Evolutionary conservation across 495 filamentous ascomycete genomes (phyloP).

Genomic region (Podospora bellae-mahoneyi): DNA sequence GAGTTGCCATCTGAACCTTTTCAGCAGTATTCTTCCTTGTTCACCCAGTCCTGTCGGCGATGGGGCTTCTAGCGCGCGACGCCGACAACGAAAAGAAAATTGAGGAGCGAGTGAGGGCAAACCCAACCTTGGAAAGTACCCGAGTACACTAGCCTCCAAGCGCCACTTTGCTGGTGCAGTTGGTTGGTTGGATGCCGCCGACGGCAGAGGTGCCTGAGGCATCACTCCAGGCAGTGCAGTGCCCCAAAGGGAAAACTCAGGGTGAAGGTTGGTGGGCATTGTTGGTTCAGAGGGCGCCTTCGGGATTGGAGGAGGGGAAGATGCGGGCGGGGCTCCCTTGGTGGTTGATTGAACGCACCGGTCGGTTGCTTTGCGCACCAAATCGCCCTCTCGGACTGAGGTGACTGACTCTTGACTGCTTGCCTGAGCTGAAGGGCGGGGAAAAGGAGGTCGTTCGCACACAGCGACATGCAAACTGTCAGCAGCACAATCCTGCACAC

Average conservation of each 20-base stretch:
- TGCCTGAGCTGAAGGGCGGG: not conserved
- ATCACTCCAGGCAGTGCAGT: not conserved
- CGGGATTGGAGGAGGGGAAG: conserved; percentile 8
- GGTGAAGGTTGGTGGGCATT: not conserved
- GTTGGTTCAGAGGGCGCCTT: conserved; percentile 5
- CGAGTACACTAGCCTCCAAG: conserved; percentile 1
- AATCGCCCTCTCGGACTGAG: conserved; percentile 9
- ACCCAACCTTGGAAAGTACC: conserved; percentile 6
- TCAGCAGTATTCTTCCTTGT: not conserved
- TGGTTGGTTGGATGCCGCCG: not conserved
- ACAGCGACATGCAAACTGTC: not conserved
- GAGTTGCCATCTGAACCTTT: not conserved
- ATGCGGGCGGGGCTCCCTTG: not conserved
- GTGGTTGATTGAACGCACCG: conserved; percentile 2
- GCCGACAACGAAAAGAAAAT: not conserved
- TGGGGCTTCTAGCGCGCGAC: not conserved
- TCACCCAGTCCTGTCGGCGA: not conserved
- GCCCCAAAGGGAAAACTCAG: not conserved
- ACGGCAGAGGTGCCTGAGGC: not conserved
- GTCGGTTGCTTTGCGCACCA: not conserved
- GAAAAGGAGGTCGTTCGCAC: conserved; percentile 3
- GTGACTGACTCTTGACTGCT: not conserved
- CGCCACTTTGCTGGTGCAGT: not conserved
- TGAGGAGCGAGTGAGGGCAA: not conserved
- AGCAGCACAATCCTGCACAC: conserved; percentile 10